Evolutionary conservation across 2,329 filamentous ascomycete genomes (phyloP).

Genomic region (Pseudonectria buxi): DNA sequence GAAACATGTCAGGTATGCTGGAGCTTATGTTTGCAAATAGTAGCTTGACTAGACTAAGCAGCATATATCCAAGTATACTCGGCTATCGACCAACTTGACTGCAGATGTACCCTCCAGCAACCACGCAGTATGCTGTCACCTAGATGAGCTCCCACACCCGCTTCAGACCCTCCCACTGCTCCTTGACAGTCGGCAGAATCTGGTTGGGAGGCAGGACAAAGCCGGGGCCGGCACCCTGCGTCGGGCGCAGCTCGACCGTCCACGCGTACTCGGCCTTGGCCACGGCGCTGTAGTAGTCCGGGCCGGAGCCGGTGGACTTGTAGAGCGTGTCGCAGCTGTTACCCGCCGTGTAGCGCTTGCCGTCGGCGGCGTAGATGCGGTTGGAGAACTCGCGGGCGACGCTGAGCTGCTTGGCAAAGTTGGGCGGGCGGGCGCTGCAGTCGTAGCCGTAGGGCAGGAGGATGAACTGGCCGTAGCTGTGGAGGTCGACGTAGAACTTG

Average conservation of each 20-base stretch:
- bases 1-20: no score
- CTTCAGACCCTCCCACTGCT: slow-evolving; percentile 12
- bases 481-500: slow-evolving; percentile 58
- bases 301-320: slow-evolving; percentile 40
- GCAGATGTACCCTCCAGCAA: no score
- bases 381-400: slow-evolving; percentile 31
- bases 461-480: slow-evolving; percentile 56
- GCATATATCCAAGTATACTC: no score
- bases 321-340: slow-evolving; percentile 57
- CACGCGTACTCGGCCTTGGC: slow-evolving; percentile 35
- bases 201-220: slow-evolving; percentile 37
- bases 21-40: no score
- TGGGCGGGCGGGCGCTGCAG: slow-evolving; percentile 40
- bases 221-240: slow-evolving; percentile 27
- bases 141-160: no score
- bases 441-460: slow-evolving; percentile 54
- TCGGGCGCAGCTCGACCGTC: slow-evolving; percentile 31
- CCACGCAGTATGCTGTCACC: no score
- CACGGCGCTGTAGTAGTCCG: slow-evolving; percentile 39
- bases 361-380: slow-evolving; percentile 6
- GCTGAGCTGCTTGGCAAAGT: slow-evolving; percentile 40
- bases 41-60: no score
- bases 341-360: slow-evolving; percentile 26
- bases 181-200: slow-evolving; percentile 30
- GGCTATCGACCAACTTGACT: no score